Evolutionary conservation across 805 yeast species (phyloP), one percentile per base, ranked within the genome.

Genomic region (Nakazawaea populi): DNA sequence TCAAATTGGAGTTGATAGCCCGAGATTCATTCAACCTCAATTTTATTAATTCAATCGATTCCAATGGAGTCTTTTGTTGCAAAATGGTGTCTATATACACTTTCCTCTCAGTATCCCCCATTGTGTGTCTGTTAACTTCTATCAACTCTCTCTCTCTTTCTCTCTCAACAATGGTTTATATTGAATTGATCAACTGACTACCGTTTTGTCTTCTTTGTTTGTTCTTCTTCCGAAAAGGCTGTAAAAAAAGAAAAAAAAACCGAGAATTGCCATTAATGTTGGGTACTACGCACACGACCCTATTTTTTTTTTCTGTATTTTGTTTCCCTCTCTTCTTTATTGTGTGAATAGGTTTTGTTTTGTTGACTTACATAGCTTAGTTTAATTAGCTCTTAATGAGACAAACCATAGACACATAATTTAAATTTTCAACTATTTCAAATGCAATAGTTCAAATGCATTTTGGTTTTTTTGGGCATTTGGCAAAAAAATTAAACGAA

Each of bases 11-110:
- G 59, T 85, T 85, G 46, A 82, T 67, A 43, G 72, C 59, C 58
- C 77, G 76, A 44, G 83, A 80, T 56, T 77, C 79, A 35, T 74
- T 67, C 39, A 80, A 69, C 54, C 90, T 76, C 48, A 82, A 74
- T 47, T 81, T 70, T 31, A 85, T 71, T 34, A 79, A 71, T 58
- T 80, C 86, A 54, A 81, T 75, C 24, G 87, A 82, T 57, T 77
- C 83, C 30, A 70, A 68, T 11, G 89, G 88, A 38, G 74, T 61
- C 56, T 79, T 74, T 24, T 63, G 64, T 51, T 65, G 65, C 34
- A 69, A 57, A 42, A 69, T 56, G 11, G 64, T 54, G 52, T 71
- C 74, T 50, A 57, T 28, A 42, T 47, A 47, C 35, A 42, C 29
- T 10, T 35, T 41, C 41, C 46, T 42, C 38, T 43, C 46, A 6